Evolutionary conservation across 805 yeast genomes (phyloP), one percentile per base, ranked within the genome.

Genomic region (Kuraishia piskuri): DNA sequence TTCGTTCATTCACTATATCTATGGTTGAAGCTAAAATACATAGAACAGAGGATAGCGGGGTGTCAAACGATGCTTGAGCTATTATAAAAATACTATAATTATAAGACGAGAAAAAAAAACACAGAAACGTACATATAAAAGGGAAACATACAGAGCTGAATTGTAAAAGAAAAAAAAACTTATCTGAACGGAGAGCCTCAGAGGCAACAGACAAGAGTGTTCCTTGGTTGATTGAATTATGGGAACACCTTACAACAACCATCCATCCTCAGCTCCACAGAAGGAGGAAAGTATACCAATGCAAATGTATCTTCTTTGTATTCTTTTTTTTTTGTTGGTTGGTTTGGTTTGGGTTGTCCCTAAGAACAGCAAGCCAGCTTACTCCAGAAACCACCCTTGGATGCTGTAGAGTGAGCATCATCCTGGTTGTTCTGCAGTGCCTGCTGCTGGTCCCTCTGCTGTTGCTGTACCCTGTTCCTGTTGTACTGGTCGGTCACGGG

Each of bases 391-490:
- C 49, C 49, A 25, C 31, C 49, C 31, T 21, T 47, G 7, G 40
- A 31, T 31, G 40, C 40, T n/a, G 40, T 12, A 23, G 49, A 20
- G 26, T 47, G 31, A 25, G 49, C 26, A 22, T 9, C 21, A n/a
- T 21, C 20, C 31, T 47, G 23, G 25, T 47, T 23, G 25, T 25
- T 25, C 49, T 47, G 49, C 49, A 45, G 48, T 8, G 48, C 48
- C 48, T 47, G 49, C 25, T 47, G 49, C 49, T 47, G 49, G 21
- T n/a, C 23, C 49, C 25, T 22, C 31, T 47, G 49, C 25, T 22
- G 31, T 31, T 47, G 49, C 31, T 47, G 49, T 47, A 12, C 31
- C n/a, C 24, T 21, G 24, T 21, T 22, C 12, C 48, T 22, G 24
- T 45, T 45, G n/a, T 45, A 45, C 48, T 45, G 48, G 21, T 45